Base-by-base conservation (phyloP, 1,139 yeast genomes). In the Hyphopichia khmerensis region DNA sequence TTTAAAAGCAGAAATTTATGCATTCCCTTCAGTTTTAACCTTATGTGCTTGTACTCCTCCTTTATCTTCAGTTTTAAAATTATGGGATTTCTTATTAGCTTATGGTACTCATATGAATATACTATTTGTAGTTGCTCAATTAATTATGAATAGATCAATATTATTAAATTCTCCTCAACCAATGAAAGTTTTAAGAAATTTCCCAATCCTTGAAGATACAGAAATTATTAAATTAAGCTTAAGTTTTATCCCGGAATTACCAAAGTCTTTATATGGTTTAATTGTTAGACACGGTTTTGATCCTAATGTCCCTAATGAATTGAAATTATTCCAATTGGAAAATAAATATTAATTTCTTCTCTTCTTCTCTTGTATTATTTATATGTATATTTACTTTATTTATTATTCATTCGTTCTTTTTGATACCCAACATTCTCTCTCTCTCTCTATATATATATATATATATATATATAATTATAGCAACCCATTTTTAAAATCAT, bases 1-100 rank as follows among this genome's bases (percentile, higher is more conserved):
- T 55, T 61, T 83, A 44, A 82, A 85, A 38, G 91, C 96, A 0
- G 90, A 90, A 56, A 82, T 90, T 30, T 90, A 89, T 60, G 96
- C 96, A 0, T 84, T 90, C 53, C 95, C 97, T 0, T 83, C 95
- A 1, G 88, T 90, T 0, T 67, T 91, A 48, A 90, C 98, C 0
- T 68, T 91, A 39, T 83, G 95, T 44, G 95, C 96, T 4, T 88
- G 96, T 56, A 89, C 96, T 2, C 96, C 96, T 9, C 95, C 96
- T 0, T 67, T 91, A 40, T 67, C 73, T 23, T 87, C 90, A 48
- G 89, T 87, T 0, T 65, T 90, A 37, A 77, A 82, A 43, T 69
- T 90, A 23, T 90, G 98, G 98, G 98, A 90, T 60, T 86, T 89
- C 50, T 65, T 89, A 55, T 85, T 90, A 61, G 96, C 97, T 3